phyloP scores from a whole-genome alignment of 148 eudicot genomes.

The Oxyria digyna region DNA sequence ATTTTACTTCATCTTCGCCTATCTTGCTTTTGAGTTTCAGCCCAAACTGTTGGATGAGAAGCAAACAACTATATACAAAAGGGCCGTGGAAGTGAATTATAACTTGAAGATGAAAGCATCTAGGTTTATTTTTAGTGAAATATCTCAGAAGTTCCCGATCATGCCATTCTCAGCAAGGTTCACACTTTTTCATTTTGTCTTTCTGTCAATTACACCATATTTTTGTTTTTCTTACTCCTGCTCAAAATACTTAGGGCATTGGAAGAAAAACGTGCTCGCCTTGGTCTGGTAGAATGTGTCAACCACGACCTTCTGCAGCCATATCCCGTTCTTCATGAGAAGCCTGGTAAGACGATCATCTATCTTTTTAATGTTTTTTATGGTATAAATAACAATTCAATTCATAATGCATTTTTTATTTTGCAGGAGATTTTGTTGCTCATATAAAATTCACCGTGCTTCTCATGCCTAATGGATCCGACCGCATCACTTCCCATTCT shows the following conservation, averaged over 20 bases:
- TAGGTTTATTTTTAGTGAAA: constrained; percentile 81
- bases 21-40: constrained; percentile 22
- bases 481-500: constrained; percentile 70
- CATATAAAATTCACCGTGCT: constrained; percentile 89
- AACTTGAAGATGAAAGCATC: constrained; percentile 83
- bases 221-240: constrained; percentile 12
- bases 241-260: constrained; percentile 81
- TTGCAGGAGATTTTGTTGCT: constrained; percentile 76
- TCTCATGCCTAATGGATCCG: constrained; percentile 96
- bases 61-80: constrained; percentile 76
- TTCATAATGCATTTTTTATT: not conserved
- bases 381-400: not conserved
- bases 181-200: constrained; percentile 15
- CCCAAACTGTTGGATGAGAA: constrained; percentile 87
- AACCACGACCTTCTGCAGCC: constrained; percentile 89
- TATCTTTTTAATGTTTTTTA: not conserved
- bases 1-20: constrained; percentile 4
- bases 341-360: constrained; percentile 47
- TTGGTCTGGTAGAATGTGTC: constrained; percentile 88
- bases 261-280: constrained; percentile 81
- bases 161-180: constrained; percentile 88
- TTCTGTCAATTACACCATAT: no score
- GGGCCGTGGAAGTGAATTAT: constrained; percentile 84
- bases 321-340: constrained; percentile 92
- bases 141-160: constrained; percentile 75